Conservation (phyloP, 2,329 filamentous ascomycete species). For the Mollisia scopiformis region DNA sequence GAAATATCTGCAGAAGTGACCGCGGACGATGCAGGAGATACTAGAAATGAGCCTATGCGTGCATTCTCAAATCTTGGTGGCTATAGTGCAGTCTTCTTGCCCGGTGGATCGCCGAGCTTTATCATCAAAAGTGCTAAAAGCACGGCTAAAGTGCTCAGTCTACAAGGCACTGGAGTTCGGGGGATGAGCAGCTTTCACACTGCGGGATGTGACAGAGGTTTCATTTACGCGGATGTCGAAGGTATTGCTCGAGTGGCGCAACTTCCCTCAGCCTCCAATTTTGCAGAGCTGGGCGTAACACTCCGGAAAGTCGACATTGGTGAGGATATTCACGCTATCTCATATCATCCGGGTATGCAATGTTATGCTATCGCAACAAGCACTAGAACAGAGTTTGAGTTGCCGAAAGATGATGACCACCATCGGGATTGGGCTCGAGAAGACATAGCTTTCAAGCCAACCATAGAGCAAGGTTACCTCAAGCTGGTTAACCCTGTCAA, state of each 20-base stretch:
- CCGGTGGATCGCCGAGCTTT: constrained; percentile 79
- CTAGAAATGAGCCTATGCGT: constrained; percentile 46
- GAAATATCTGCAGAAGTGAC: constrained; percentile 51
- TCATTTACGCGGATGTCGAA: constrained; percentile 77
- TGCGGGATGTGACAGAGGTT: constrained; percentile 76
- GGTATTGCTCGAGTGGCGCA: constrained; percentile 76
- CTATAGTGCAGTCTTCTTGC: constrained; percentile 81
- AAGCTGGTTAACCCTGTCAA: constrained; percentile 79
- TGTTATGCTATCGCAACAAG: constrained; percentile 80
- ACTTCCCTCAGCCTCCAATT: constrained; percentile 67
- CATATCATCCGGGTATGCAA: constrained; percentile 75
- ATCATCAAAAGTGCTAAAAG: constrained; percentile 82
- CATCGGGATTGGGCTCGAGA: constrained; percentile 78
- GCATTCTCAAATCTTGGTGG: constrained; percentile 66
- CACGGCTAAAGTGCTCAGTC: constrained; percentile 71
- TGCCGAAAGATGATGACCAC: constrained; percentile 86
- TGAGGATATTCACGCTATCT: constrained; percentile 71
- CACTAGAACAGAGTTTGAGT: constrained; percentile 70
- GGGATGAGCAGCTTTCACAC: constrained; percentile 79
- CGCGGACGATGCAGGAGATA: constrained; percentile 50
- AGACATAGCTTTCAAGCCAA: constrained; percentile 63
- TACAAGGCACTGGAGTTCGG: constrained; percentile 70
- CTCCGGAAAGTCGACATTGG: constrained; percentile 72
- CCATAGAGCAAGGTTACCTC: constrained; percentile 70
- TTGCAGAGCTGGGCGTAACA: constrained; percentile 76